phyloP scores from a whole-genome alignment of 345 rosid genomes.

The Gossypium anomalum region DNA sequence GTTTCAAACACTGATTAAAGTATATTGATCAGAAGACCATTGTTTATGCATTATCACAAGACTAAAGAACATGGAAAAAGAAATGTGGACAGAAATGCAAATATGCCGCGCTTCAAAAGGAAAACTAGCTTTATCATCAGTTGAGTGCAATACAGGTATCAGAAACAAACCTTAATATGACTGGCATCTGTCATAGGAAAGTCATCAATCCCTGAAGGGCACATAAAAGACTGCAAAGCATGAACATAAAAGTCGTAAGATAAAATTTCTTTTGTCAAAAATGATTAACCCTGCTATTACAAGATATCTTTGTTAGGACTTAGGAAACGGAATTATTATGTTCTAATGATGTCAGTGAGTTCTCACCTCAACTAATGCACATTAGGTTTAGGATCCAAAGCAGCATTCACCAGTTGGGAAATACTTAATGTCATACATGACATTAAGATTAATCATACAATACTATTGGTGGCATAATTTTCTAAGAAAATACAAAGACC shows the following conservation, averaged over 20 bases:
- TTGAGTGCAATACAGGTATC: slow-evolving; percentile 5
- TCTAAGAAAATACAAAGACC: slow-evolving; percentile 4
- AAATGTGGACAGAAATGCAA: neutral
- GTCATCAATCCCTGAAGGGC: slow-evolving; percentile 95
- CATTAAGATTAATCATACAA: neutral
- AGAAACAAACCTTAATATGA: slow-evolving; percentile 70
- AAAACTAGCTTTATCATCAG: neutral
- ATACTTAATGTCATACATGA: neutral
- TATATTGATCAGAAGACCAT: neutral
- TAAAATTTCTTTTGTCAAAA: neutral
- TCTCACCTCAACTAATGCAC: neutral
- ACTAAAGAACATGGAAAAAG: neutral
- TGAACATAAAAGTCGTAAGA: slow-evolving; percentile 17
- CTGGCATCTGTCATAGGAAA: slow-evolving; percentile 85
- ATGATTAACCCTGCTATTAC: neutral
- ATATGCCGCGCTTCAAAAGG: neutral
- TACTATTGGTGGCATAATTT: neutral
- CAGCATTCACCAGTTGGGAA: neutral
- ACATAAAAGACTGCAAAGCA: slow-evolving; percentile 80
- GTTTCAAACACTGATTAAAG: neutral
- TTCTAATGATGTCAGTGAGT: neutral
- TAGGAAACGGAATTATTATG: neutral
- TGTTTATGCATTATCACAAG: neutral
- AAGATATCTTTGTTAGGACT: neutral
- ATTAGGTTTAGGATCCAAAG: neutral